phyloP scores from a whole-genome alignment of 768 basidiomycete species.

The Terana coerulea region DNA sequence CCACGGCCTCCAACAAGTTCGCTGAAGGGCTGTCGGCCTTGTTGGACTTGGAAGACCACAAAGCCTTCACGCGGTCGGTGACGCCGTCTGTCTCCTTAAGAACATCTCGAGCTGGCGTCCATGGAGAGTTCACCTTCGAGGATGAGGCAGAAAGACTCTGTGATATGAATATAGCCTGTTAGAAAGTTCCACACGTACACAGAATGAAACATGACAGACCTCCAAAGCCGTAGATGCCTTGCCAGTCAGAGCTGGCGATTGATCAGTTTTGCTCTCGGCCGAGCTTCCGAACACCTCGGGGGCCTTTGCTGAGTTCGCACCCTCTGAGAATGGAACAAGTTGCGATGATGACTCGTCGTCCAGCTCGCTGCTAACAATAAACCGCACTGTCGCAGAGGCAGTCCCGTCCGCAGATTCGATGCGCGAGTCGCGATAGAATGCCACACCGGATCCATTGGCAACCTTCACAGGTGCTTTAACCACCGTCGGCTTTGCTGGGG shows the following conservation, averaged over 20 bases:
- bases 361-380: conserved; percentile 78
- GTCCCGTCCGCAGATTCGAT: conserved; percentile 48
- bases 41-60: conserved; percentile 79
- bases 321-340: no score
- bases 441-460: conserved; percentile 68
- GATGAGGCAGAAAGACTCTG: conserved; percentile 16
- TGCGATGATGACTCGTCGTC: conserved; percentile 35
- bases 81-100: conserved; percentile 72
- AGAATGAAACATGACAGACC: no score
- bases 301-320: neutral
- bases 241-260: no score
- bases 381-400: conserved; percentile 53
- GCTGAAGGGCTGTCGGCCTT: conserved; percentile 62
- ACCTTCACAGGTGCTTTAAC: conserved; percentile 62
- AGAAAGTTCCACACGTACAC: no score
- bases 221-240: no score
- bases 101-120: conserved; percentile 25
- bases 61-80: conserved; percentile 80
- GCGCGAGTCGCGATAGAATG: conserved; percentile 65
- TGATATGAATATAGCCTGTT: neutral
- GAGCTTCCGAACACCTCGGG: no score
- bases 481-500: conserved; percentile 36
- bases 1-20: conserved; percentile 82
- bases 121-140: conserved; percentile 40
- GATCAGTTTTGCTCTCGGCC: no score